phyloP scores from a whole-genome alignment of 129 eudicot genomes.

The Flaveria bidentis region DNA sequence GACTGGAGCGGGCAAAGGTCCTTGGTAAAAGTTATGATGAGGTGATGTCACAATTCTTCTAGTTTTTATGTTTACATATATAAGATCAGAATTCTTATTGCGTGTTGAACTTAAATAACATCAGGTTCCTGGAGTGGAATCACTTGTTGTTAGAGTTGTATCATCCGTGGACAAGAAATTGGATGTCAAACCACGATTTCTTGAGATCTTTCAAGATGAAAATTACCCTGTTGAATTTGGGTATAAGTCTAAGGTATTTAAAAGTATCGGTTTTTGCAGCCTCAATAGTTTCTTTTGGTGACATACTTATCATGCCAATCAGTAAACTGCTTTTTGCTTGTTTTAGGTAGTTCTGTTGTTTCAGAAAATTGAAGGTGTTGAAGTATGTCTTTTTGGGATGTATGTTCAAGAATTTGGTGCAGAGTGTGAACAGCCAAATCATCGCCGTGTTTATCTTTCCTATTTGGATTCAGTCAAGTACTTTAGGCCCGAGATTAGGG shows the following conservation, averaged over 20 bases:
- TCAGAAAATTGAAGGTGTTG: slow-evolving; percentile 99
- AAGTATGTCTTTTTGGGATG: slow-evolving; percentile 99
- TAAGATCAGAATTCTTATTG: slow-evolving; percentile 13
- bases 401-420: slow-evolving; percentile 98
- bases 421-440: slow-evolving; percentile 89
- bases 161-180: slow-evolving; percentile 96
- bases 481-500: slow-evolving; percentile 85
- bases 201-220: slow-evolving; percentile 83
- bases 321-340: slow-evolving; percentile 25
- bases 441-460: slow-evolving; percentile 95
- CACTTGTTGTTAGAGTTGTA: slow-evolving; percentile 92
- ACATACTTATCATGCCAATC: not conserved
- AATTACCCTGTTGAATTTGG: slow-evolving; percentile 80
- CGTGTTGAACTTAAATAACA: slow-evolving; percentile 2
- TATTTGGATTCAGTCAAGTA: slow-evolving; percentile 97
- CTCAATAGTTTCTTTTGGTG: not conserved
- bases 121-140: slow-evolving; percentile 95
- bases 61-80: slow-evolving; percentile 1
- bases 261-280: not conserved
- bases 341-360: slow-evolving; percentile 82
- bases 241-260: slow-evolving; percentile 84
- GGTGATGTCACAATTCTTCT: slow-evolving; percentile 41
- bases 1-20: slow-evolving; percentile 72
- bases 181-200: slow-evolving; percentile 85
- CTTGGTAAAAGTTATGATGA: slow-evolving; percentile 80